These are phyloP conservation scores for Claviceps cyperi DNA, from an alignment of 2,329 filamentous ascomycete genomes.

Conservation along the genomic window DNA sequence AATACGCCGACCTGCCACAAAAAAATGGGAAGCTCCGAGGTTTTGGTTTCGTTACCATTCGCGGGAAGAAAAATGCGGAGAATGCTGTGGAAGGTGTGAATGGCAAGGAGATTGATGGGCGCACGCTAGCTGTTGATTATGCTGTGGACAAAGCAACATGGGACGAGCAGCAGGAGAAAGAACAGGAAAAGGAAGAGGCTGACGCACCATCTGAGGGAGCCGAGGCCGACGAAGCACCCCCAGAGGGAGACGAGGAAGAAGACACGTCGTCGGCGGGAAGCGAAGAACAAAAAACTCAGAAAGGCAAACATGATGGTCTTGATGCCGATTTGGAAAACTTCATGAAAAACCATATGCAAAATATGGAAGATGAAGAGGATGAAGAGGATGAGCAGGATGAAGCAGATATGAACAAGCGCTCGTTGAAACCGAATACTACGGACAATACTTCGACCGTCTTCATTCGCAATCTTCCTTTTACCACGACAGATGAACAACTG, in stretches of 20 bases:
- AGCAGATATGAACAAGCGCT: slow-evolving; percentile 18
- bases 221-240: slow-evolving; percentile 17
- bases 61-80: slow-evolving; percentile 81
- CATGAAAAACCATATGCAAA: slow-evolving; percentile 41
- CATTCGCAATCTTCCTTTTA: slow-evolving; percentile 87
- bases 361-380: slow-evolving; percentile 38
- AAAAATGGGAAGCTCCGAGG: slow-evolving; percentile 63
- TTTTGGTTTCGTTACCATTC: slow-evolving; percentile 84
- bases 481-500: slow-evolving; percentile 65
- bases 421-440: slow-evolving; percentile 23
- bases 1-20: slow-evolving; percentile 71
- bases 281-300: slow-evolving; percentile 14
- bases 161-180: slow-evolving; percentile 45
- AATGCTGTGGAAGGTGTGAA: slow-evolving; percentile 75
- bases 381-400: slow-evolving; percentile 36
- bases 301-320: slow-evolving; percentile 24
- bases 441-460: slow-evolving; percentile 73
- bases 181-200: slow-evolving; percentile 22
- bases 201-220: slow-evolving; percentile 17
- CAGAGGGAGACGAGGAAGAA: slow-evolving; percentile 16
- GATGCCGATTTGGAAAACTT: slow-evolving; percentile 38
- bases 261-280: slow-evolving; percentile 12
- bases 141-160: slow-evolving; percentile 84
- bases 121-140: slow-evolving; percentile 88
- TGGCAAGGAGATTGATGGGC: slow-evolving; percentile 77